These are phyloP conservation scores for Flaveria trinervia DNA, from an alignment of 129 eudicot genomes.

Conservation along the genomic window DNA sequence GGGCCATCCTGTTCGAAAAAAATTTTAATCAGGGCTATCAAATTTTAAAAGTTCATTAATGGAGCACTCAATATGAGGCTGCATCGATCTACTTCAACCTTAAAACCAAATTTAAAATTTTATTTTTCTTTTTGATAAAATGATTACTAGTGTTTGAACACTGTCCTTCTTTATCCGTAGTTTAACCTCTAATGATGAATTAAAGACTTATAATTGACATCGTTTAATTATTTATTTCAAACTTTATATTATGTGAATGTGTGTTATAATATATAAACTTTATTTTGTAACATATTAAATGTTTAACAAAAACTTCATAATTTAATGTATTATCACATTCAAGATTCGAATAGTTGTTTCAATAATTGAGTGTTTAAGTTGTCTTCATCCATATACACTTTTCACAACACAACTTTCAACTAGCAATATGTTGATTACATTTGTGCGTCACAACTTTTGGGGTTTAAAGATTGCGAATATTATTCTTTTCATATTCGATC, in stretches of 20 bases:
- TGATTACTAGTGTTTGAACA: no score
- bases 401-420: neutral
- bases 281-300: neutral
- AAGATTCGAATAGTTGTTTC: neutral
- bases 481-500: neutral
- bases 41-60: no score
- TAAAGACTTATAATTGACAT: no score
- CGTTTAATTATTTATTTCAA: no score
- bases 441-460: neutral
- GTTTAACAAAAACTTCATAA: neutral
- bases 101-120: no score
- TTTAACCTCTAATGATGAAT: no score
- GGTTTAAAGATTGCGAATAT: neutral
- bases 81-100: no score
- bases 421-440: neutral
- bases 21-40: no score
- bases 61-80: no score
- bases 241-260: neutral
- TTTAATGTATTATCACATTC: neutral
- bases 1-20: no score
- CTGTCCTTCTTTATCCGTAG: no score
- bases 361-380: conserved; percentile 11
- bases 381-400: neutral
- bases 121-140: no score
- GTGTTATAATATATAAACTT: neutral